phyloP scores from a whole-genome alignment of 1,284 basidiomycete genomes.

The Cerrena zonata region DNA sequence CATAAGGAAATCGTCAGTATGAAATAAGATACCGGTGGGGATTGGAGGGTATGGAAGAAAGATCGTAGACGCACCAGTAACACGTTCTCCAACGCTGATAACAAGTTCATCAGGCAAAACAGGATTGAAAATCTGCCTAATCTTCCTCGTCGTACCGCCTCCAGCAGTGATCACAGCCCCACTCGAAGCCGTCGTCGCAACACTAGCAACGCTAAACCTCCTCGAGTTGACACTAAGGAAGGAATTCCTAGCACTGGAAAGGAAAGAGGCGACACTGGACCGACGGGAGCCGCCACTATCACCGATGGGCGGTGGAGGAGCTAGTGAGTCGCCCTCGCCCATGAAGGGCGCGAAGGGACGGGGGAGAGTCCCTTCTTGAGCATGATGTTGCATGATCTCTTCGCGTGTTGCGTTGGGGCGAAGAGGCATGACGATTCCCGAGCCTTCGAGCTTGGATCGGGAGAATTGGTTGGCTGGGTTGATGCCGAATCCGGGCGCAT shows the following conservation, averaged over 20 bases:
- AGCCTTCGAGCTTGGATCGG: slow-evolving; percentile 36
- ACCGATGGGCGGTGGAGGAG: slow-evolving; percentile 1
- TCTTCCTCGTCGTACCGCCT: slow-evolving; percentile 41
- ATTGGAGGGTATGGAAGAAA: too few species aligned
- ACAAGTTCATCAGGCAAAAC: slow-evolving; percentile 67
- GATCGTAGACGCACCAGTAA: slow-evolving; percentile 46
- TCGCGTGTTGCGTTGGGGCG: slow-evolving; percentile 33
- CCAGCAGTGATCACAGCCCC: slow-evolving; percentile 9
- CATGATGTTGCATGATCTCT: slow-evolving; percentile 42
- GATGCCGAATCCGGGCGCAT: slow-evolving; percentile 5
- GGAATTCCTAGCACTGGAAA: slow-evolving; percentile 29
- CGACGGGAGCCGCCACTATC: slow-evolving; percentile 3
- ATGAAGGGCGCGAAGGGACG: slow-evolving; percentile 43
- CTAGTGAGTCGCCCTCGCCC: slow-evolving; percentile 5
- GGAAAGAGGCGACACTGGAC: slow-evolving; percentile 22
- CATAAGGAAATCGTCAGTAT: slow-evolving; percentile 20
- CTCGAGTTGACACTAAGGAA: slow-evolving; percentile 29
- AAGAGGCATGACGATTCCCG: slow-evolving; percentile 44
- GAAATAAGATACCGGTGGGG: too few species aligned
- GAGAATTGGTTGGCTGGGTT: slow-evolving; percentile 33
- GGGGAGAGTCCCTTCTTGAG: slow-evolving; percentile 42
- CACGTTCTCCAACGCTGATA: slow-evolving; percentile 48
- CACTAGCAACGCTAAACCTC: slow-evolving; percentile 18
- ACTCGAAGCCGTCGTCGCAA: slow-evolving; percentile 35
- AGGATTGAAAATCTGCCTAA: slow-evolving; percentile 59